Conservation (phyloP, 306 rosid species). For the Cyamopsis tetragonoloba region DNA sequence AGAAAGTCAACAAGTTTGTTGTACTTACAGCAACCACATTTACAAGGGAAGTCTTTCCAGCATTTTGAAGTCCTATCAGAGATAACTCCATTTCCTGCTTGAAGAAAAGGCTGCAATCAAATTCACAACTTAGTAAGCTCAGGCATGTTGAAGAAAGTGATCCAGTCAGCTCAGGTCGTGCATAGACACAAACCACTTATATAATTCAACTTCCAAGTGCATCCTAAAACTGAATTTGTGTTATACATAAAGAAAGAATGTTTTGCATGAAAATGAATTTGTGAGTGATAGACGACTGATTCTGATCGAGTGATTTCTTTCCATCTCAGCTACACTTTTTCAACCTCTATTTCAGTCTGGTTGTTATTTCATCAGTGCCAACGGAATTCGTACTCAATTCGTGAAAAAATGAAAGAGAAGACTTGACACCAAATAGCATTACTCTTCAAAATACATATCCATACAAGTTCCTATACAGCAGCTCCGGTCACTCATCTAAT, state of each 20-base stretch:
- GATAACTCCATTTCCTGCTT: slow-evolving; percentile 97
- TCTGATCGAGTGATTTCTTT: neutral
- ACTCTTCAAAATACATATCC: neutral
- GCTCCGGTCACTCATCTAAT: neutral
- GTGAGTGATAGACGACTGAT: neutral
- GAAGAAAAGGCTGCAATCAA: slow-evolving; percentile 82
- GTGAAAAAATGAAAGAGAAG: no score
- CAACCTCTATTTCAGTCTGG: neutral
- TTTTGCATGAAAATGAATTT: neutral
- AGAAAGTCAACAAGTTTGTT: slow-evolving; percentile 4
- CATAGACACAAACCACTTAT: neutral
- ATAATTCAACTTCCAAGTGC: neutral
- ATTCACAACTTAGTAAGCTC: slow-evolving; percentile 27
- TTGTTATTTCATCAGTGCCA: neutral
- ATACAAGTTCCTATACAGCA: neutral
- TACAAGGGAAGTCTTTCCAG: slow-evolving; percentile 93
- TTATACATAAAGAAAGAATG: neutral
- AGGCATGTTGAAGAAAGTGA: slow-evolving; percentile 11
- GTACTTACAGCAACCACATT: slow-evolving; percentile 83
- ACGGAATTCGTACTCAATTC: neutral
- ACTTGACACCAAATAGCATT: neutral
- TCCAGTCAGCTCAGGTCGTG: slow-evolving; percentile 14
- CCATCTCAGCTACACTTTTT: neutral
- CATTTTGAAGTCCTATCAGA: slow-evolving; percentile 89
- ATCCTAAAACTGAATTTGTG: neutral